A percentile compares a stretch with the other conserved stretches of the same genome.
These are phyloP conservation scores for Fomitopsis palustris DNA, from an alignment of 1,284 basidiomycete species.

Conservation along the genomic window DNA sequence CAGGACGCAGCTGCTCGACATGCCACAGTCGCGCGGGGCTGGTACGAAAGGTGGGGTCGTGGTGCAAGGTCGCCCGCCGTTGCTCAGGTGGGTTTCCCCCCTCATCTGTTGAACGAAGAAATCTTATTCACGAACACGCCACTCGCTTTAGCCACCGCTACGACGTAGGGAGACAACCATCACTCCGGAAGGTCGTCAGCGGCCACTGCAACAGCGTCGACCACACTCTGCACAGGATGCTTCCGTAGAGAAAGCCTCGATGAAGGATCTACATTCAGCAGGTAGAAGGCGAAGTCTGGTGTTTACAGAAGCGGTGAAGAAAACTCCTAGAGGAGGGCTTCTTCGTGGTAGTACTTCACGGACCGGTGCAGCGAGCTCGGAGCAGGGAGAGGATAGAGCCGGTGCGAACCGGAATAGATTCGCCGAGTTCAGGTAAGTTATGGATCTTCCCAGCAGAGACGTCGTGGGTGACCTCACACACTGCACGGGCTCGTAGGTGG, in stretches of 20 bases:
- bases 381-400: constrained; percentile 11
- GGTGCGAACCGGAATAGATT: constrained; percentile 22
- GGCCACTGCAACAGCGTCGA: constrained; percentile 16
- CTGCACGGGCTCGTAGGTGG: constrained; percentile 15
- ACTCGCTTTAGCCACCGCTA: constrained; percentile 30
- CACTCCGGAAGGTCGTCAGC: constrained; percentile 38
- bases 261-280: constrained; percentile 22
- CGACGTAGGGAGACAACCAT: constrained; percentile 45
- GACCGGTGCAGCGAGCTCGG: constrained; percentile 17
- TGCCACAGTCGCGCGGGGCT: constrained; percentile 51
- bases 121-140: neutral
- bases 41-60: constrained; percentile 54
- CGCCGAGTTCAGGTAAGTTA: constrained; percentile 28
- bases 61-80: constrained; percentile 12
- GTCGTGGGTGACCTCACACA: constrained; percentile 15
- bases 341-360: constrained; percentile 13
- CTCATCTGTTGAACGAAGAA: constrained; percentile 8
- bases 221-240: constrained; percentile 18
- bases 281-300: constrained; percentile 19
- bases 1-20: constrained; percentile 27
- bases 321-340: constrained; percentile 13
- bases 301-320: constrained; percentile 18
- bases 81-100: constrained; percentile 21
- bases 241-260: constrained; percentile 16
- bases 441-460: constrained; percentile 7